Evolutionary conservation across 164 flowering plant genomes (phyloP).

Genomic region (Stephania japonica): DNA sequence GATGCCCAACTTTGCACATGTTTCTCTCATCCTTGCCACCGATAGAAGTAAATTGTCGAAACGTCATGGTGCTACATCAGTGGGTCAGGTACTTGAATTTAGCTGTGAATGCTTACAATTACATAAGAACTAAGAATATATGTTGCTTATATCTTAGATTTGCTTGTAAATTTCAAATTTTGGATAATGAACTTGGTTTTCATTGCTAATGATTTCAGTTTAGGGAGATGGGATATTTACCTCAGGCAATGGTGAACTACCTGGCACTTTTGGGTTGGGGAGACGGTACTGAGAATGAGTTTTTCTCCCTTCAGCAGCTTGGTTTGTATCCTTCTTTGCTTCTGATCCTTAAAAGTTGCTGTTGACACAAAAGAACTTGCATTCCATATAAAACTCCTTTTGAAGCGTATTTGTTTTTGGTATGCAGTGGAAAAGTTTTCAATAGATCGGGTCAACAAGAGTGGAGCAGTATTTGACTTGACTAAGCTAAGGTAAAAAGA

Average conservation of each 20-base stretch:
- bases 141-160: no score
- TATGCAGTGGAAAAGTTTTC: slow-evolving; percentile 79
- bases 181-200: no score
- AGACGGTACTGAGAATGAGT: slow-evolving; percentile 94
- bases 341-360: background rate
- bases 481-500: slow-evolving; percentile 65
- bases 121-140: no score
- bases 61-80: slow-evolving; percentile 96
- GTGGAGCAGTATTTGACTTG: slow-evolving; percentile 89
- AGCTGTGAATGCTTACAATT: background rate
- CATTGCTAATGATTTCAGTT: slow-evolving; percentile 33
- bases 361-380: background rate
- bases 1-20: slow-evolving; percentile 95
- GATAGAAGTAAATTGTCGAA: slow-evolving; percentile 94
- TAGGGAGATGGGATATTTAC: slow-evolving; percentile 94
- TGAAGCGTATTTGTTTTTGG: slow-evolving; percentile 10
- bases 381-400: no score
- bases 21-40: slow-evolving; percentile 94
- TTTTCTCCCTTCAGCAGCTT: slow-evolving; percentile 76
- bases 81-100: slow-evolving; percentile 68
- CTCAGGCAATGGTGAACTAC: slow-evolving; percentile 94
- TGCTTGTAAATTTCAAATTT: no score
- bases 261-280: slow-evolving; percentile 99
- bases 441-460: slow-evolving; percentile 85
- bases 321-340: slow-evolving; percentile 43